Conservation (phyloP, 768 basidiomycete genomes). For the Kwoniella dendrophila region DNA sequence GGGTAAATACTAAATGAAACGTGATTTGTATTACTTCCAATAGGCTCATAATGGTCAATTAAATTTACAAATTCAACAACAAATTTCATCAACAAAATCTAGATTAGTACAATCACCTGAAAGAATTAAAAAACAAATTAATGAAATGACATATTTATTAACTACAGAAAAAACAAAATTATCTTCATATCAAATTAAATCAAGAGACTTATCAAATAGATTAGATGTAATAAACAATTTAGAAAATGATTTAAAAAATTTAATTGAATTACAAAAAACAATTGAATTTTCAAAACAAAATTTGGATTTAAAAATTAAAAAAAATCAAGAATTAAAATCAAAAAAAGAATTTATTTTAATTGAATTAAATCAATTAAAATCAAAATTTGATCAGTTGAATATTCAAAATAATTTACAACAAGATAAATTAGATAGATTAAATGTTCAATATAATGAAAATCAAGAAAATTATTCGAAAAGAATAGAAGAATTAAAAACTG, state of each 20-base stretch:
- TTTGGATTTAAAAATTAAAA: constrained; percentile 61
- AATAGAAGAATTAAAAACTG: constrained; percentile 72
- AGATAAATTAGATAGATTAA: constrained; percentile 77
- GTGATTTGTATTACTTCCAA: not conserved
- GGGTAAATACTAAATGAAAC: not conserved
- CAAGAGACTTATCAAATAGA: constrained; percentile 74
- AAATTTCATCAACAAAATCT: constrained; percentile 66
- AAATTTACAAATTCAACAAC: constrained; percentile 64
- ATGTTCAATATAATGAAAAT: constrained; percentile 78
- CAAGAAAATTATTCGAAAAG: constrained; percentile 70
- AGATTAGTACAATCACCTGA: constrained; percentile 92
- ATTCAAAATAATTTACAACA: constrained; percentile 74
- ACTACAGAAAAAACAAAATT: constrained; percentile 72
- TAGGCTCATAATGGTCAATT: constrained; percentile 68
- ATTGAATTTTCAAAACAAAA: constrained; percentile 31
- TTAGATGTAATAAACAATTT: constrained; percentile 70
- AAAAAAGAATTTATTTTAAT: constrained; percentile 71
- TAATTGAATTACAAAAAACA: constrained; percentile 47
- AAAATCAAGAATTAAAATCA: constrained; percentile 67
- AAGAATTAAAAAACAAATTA: constrained; percentile 78
- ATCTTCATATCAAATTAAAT: constrained; percentile 69
- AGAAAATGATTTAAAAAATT: constrained; percentile 61
- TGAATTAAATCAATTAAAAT: constrained; percentile 69
- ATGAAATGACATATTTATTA: constrained; percentile 69
- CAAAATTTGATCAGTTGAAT: constrained; percentile 78